Evolutionary conservation across 192 early-diverging fungal species (phyloP), one percentile per base, ranked within the genome.

Genomic region (Backusella mclennaniae): DNA sequence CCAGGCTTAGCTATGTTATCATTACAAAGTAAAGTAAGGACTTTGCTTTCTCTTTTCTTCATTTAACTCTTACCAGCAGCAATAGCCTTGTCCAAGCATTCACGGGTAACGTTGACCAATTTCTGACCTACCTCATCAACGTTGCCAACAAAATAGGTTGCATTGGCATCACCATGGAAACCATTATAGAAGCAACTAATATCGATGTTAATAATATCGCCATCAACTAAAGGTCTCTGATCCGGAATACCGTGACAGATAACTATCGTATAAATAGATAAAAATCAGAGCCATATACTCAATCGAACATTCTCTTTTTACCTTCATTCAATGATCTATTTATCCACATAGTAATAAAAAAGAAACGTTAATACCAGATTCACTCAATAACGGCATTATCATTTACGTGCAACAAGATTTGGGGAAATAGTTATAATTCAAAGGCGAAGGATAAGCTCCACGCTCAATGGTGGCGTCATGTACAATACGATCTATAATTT

Each of bases 221-320:
- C 98, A 76, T 99, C 96, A 80, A 92, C 85, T 14, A 99, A 85
- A 49, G 90, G 89, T 76, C 97, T 96, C 75, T 91, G 89, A 87
- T 99, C 98, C 17, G 98, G 98, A 70, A 99, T 96, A 66, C 96
- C 97, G 77, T 99, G 98, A 83, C 98, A 99, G 75, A 99, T 95
- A 23, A 97, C 96, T 92, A 74, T 94, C 83, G 84, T 92, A 96
- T 53, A 93, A 79, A 29, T 88, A 88, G 21, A 99, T 89, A 82
- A 99, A 97, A 66, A 98, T 82, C 82, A 98, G 98, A 78, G 95
- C 75, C 74, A 98, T 96, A 82, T 98, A 97, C 42, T 91, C 86
- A 87, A 98, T 95, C 12, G 95, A 95, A 67, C 98, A 95, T 95
- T 77, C 98, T 97, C 82, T 96, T 98, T 75, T 98, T 95, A 26